Conservation (phyloP, 2,329 filamentous ascomycete species). For the Trichocomaceae sp. region DNA sequence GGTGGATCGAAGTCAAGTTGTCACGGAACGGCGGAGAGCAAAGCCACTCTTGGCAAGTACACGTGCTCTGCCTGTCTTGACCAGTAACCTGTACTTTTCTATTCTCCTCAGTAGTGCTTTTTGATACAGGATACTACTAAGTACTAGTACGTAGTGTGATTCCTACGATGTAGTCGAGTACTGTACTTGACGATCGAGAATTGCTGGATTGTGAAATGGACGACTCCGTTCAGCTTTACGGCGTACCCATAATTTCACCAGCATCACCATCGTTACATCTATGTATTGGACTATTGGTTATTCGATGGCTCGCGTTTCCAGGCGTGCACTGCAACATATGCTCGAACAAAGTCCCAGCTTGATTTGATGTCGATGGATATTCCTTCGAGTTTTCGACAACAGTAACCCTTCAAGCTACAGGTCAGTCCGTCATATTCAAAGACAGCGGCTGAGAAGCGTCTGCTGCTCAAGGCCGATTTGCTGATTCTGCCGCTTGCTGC, state of each 20-base stretch:
- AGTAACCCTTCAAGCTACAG: too few relatives aligned
- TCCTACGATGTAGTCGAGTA: not conserved
- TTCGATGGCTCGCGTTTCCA: not conserved
- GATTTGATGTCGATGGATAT: not conserved
- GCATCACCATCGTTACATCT: not conserved
- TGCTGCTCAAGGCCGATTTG: not conserved
- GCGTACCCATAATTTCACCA: not conserved
- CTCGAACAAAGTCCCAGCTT: not conserved
- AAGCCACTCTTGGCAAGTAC: slow-evolving; percentile 9
- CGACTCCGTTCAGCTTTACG: not conserved
- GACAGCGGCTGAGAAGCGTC: not conserved
- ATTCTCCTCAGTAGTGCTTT: not conserved
- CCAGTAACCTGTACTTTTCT: not conserved
- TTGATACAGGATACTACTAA: too few relatives aligned
- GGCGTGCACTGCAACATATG: not conserved
- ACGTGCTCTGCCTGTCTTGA: too few relatives aligned
- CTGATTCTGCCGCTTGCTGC: slow-evolving; percentile 1
- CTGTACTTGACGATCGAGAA: not conserved
- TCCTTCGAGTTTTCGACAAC: too few relatives aligned
- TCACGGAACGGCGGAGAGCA: not conserved
- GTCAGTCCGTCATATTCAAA: too few relatives aligned
- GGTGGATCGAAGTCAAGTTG: not conserved
- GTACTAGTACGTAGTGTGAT: too few relatives aligned
- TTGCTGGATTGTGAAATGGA: not conserved
- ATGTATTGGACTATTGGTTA: too few relatives aligned